Conservation (phyloP, 805 yeast species). For the Ogataea henricii region DNA sequence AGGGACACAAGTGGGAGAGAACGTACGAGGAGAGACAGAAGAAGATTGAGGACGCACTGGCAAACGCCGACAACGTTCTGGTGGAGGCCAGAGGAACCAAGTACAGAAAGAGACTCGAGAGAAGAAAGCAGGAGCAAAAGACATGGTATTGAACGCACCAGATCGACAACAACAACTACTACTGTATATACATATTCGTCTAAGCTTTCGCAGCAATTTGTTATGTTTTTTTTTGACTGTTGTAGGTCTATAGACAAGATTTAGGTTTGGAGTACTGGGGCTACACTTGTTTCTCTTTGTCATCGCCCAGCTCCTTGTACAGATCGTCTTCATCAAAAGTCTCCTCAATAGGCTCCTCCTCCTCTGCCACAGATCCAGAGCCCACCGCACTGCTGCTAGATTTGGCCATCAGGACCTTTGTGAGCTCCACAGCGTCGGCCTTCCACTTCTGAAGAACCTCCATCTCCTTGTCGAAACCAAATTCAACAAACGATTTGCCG, state of each 20-base stretch:
- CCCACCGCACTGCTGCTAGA: conserved; percentile 31
- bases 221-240: no score
- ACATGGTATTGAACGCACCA: conserved; percentile 40
- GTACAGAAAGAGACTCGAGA: conserved; percentile 45
- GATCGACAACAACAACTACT: background rate
- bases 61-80: conserved; percentile 65
- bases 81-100: conserved; percentile 62
- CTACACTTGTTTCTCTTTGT: conserved; percentile 5
- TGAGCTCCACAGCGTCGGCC: conserved; percentile 62
- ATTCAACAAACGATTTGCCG: conserved; percentile 60
- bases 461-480: conserved; percentile 74
- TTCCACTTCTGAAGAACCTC: conserved; percentile 73
- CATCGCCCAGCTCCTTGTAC: conserved; percentile 18
- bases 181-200: conserved; percentile 9
- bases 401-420: conserved; percentile 56
- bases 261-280: background rate
- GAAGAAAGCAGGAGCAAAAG: conserved; percentile 38
- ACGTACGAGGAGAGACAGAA: conserved; percentile 57
- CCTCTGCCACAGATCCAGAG: conserved; percentile 28
- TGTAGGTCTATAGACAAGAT: background rate
- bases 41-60: conserved; percentile 66
- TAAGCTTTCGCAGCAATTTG: background rate
- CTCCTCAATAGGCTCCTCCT: conserved; percentile 20
- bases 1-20: conserved; percentile 82
- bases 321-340: conserved; percentile 28